A percentile compares a stretch with the other conserved stretches of the same genome.
phyloP scores from a whole-genome alignment of 352 stramenopile species.

The Pythium biforme region DNA sequence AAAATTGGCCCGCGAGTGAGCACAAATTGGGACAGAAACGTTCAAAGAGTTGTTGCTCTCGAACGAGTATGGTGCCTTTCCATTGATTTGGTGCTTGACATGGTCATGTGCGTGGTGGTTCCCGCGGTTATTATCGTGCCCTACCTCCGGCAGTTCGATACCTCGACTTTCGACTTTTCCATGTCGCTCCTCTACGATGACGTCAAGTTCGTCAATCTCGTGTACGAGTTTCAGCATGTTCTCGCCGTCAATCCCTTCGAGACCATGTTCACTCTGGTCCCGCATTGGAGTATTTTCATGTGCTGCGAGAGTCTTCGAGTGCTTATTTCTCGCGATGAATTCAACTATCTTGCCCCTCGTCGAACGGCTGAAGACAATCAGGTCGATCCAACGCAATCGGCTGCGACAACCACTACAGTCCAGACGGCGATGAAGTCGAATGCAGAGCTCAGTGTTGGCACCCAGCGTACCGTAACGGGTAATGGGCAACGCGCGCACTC shows the following conservation, averaged over 20 bases:
- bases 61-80: slow-evolving; percentile 25
- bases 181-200: slow-evolving; percentile 37
- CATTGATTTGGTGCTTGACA: slow-evolving; percentile 26
- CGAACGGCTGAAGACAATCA: too few species aligned
- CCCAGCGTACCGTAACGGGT: too few species aligned
- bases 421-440: background rate
- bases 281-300: slow-evolving; percentile 20
- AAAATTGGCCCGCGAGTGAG: background rate
- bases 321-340: background rate
- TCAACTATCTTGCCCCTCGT: too few species aligned
- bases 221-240: slow-evolving; percentile 40
- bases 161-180: slow-evolving; percentile 27
- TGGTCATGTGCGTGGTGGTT: slow-evolving; percentile 20
- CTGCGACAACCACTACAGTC: background rate
- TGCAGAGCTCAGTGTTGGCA: too few species aligned
- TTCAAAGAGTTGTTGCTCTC: slow-evolving; percentile 3
- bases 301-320: slow-evolving; percentile 3
- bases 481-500: too few species aligned
- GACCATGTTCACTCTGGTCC: slow-evolving; percentile 11
- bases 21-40: background rate
- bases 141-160: slow-evolving; percentile 31
- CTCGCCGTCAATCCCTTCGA: slow-evolving; percentile 21
- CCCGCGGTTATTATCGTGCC: slow-evolving; percentile 32
- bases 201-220: slow-evolving; percentile 34
- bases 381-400: too few species aligned